Evolutionary conservation across 495 filamentous ascomycete species (phyloP).

Genomic region (Aspergillus taichungensis): DNA sequence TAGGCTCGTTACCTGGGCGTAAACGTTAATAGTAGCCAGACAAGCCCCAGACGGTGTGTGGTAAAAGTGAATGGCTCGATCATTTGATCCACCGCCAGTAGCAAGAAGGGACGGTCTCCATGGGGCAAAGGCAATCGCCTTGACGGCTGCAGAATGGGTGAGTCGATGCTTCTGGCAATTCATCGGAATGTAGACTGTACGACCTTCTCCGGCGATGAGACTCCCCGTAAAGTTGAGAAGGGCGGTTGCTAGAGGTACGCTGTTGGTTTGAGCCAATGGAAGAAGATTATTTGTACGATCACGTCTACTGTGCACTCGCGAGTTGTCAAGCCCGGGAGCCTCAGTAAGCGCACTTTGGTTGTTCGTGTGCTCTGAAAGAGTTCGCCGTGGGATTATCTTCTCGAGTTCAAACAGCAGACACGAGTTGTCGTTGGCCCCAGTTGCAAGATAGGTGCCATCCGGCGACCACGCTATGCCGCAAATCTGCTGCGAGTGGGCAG

Average conservation of each 20-base stretch:
- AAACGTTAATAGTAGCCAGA: conserved; percentile 84
- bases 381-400: conserved; percentile 41
- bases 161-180: conserved; percentile 65
- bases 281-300: conserved; percentile 19
- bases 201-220: conserved; percentile 20
- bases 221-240: conserved; percentile 22
- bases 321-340: conserved; percentile 7
- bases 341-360: conserved; percentile 15
- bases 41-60: conserved; percentile 78
- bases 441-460: conserved; percentile 68
- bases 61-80: conserved; percentile 93
- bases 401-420: conserved; percentile 72
- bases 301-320: conserved; percentile 15
- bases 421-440: conserved; percentile 85
- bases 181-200: conserved; percentile 21
- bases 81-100: conserved; percentile 87
- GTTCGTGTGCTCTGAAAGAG: conserved; percentile 6
- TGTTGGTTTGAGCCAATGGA: conserved; percentile 18
- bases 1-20: conserved; percentile 86
- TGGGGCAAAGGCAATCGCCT: conserved; percentile 94
- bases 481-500: conserved; percentile 79
- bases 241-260: conserved; percentile 11
- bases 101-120: conserved; percentile 86
- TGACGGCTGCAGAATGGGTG: conserved; percentile 79
- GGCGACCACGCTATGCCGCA: conserved; percentile 87